Percentiles rank a stretch among this genome's conserved stretches.
phyloP scores from a whole-genome alignment of 2,329 filamentous ascomycete genomes.

The Ascochyta viciae-villosae region DNA sequence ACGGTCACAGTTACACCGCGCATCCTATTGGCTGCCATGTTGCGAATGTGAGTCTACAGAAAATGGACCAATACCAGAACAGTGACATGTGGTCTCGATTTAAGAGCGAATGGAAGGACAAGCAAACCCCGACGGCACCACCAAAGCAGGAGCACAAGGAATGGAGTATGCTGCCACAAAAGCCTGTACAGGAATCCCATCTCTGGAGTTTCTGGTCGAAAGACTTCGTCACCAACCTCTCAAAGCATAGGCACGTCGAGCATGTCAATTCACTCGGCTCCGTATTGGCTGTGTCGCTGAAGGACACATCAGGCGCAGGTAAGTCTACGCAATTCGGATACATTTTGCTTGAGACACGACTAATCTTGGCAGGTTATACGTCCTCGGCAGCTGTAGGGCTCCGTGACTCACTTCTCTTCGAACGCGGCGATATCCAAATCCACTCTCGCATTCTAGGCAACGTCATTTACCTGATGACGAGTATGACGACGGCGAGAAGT shows the following conservation, averaged over 20 bases:
- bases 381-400: slow-evolving; percentile 62
- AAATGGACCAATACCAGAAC: slow-evolving; percentile 53
- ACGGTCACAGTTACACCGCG: slow-evolving; percentile 87
- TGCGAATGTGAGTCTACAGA: slow-evolving; percentile 69
- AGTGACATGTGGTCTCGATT: slow-evolving; percentile 18
- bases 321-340: slow-evolving; percentile 24
- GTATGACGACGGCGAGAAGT: slow-evolving; percentile 41
- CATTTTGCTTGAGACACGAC: neutral
- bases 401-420: slow-evolving; percentile 57
- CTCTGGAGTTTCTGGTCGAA: slow-evolving; percentile 77
- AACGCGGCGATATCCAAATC: slow-evolving; percentile 53
- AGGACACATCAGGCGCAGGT: slow-evolving; percentile 57
- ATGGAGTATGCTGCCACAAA: neutral
- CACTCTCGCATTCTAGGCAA: slow-evolving; percentile 68
- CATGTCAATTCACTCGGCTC: slow-evolving; percentile 77
- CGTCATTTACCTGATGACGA: slow-evolving; percentile 68
- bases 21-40: slow-evolving; percentile 83
- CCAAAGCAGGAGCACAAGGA: neutral
- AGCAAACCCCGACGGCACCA: neutral
- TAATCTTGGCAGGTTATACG: slow-evolving; percentile 57
- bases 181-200: neutral
- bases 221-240: slow-evolving; percentile 65
- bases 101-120: slow-evolving; percentile 5
- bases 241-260: slow-evolving; percentile 62
- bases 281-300: slow-evolving; percentile 71